Conservation (phyloP, 1,139 yeast genomes). For the Magnusiomyces tetraspermus region DNA sequence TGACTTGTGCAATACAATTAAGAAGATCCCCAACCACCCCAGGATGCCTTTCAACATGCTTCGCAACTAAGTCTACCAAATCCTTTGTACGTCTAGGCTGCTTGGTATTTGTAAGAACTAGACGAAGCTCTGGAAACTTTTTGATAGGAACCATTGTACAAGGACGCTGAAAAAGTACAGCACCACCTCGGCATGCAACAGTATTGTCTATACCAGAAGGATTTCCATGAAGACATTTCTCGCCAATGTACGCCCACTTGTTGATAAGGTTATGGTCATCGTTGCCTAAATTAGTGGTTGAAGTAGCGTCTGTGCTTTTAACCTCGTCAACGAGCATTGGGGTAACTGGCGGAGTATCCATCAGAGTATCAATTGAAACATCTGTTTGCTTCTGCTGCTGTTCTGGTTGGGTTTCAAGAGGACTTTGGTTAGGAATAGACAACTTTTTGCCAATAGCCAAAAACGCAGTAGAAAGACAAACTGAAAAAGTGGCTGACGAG, state of each 20-base stretch:
- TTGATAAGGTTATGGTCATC: constrained; percentile 58
- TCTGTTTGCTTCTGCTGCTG: too few species aligned
- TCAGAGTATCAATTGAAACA: too few species aligned
- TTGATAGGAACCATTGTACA: constrained; percentile 56
- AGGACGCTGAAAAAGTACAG: constrained; percentile 72
- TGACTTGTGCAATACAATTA: constrained; percentile 38
- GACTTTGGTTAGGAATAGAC: constrained; percentile 15
- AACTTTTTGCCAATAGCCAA: constrained; percentile 43
- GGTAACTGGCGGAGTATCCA: constrained; percentile 1
- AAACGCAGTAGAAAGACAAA: constrained; percentile 72
- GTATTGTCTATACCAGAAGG: constrained; percentile 98
- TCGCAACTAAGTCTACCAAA: constrained; percentile 67
- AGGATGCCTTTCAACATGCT: neutral
- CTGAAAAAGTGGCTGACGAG: constrained; percentile 85
- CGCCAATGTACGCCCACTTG: constrained; percentile 86
- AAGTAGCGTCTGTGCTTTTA: too few species aligned
- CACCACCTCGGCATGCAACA: constrained; percentile 94
- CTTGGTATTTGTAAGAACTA: constrained; percentile 73
- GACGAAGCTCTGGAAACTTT: constrained; percentile 63
- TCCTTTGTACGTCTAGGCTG: constrained; percentile 82
- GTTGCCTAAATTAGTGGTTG: constrained; percentile 20
- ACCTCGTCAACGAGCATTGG: too few species aligned
- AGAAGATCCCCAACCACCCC: constrained; percentile 34
- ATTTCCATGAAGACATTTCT: constrained; percentile 90
- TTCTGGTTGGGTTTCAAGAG: too few species aligned